Conservation (phyloP, 129 eudicot genomes). For the Pseudognaphalium luteoalbum region DNA sequence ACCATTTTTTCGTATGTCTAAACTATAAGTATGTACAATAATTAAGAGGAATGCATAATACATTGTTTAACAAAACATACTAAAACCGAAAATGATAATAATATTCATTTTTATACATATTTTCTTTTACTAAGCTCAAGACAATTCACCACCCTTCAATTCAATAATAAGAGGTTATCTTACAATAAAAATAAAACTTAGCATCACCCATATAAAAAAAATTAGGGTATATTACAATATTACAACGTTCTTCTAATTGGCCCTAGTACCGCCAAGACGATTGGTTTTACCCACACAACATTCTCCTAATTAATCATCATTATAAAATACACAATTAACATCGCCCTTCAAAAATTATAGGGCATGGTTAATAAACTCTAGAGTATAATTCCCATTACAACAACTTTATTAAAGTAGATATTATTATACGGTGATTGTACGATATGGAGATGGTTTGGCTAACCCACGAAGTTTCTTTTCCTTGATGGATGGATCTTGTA, state of each 20-base stretch:
- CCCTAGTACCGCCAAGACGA: too few species aligned
- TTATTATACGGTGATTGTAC: conserved; percentile 49
- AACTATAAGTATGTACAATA: too few species aligned
- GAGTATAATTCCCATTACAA: neutral
- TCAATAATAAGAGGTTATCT: neutral
- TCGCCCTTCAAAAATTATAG: conserved; percentile 6
- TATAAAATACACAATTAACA: conserved; percentile 3
- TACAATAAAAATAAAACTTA: neutral
- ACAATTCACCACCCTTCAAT: neutral
- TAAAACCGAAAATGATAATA: too few species aligned
- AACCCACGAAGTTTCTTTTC: conserved; percentile 50
- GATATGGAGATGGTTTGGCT: conserved; percentile 38
- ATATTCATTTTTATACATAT: too few species aligned
- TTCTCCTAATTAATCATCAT: too few species aligned
- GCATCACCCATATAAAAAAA: neutral
- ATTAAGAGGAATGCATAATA: too few species aligned
- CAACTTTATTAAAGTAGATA: too few species aligned
- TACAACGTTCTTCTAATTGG: neutral
- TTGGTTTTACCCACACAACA: too few species aligned
- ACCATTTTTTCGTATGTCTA: too few species aligned
- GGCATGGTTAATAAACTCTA: conserved; percentile 13
- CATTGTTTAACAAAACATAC: too few species aligned
- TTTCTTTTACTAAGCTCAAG: neutral
- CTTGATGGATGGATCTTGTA: conserved; percentile 83
- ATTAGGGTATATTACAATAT: neutral